Base-by-base conservation (phyloP, 2,329 filamentous ascomycete species). In the Dactylella cylindrospora region DNA sequence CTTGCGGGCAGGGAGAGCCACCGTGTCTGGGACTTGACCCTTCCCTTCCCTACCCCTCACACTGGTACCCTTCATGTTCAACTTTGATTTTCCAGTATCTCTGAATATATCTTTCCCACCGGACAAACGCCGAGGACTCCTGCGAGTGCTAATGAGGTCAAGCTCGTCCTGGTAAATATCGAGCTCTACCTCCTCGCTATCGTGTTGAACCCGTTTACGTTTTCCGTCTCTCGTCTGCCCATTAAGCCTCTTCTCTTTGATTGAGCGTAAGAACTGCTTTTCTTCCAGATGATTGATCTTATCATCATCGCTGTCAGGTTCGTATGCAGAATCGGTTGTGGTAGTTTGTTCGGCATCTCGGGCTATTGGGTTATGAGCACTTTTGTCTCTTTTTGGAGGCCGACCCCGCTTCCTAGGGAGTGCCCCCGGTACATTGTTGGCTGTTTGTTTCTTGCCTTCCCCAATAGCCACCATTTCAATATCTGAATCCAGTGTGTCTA, bases 141-240 rank as follows among this genome's bases (percentile, higher is more conserved):
- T 20, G 22, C n/a, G 8, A 1, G 40, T 29, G 5, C 49, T 43
- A 32, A 43, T 62, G 9, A 62, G 28, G 45, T 62, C 57, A 5
- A 62, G 49, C 17, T 62, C 57, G 29, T 62, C 57, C 36, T 62
- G 57, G 12, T 53, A 62, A 7, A 62, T 53, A 33, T 50, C 43
- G 4, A 54, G 13, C n/a, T 28, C 5, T 39, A 39, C 4, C 5
- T 5, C 9, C 9, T 9, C 9, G 35, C 3, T 19, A 23, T 2
- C 36, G 36, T 23, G n/a, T n/a, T n/a, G n/a, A n/a, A 19, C 36
- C 19, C 36, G 36, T 25, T 23, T 23, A n/a, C 36, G 36, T n/a
- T 40, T 40, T 3, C 23, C 36, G 9, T 6, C 19, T 7, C 3
- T 3, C 19, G n/a, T 40, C 10, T 23, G 19, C 19, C 9, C 12